Evolutionary conservation across 2,329 filamentous ascomycete genomes (phyloP), one percentile per base, ranked within the genome.

Genomic region (Fusarium kyushuense): DNA sequence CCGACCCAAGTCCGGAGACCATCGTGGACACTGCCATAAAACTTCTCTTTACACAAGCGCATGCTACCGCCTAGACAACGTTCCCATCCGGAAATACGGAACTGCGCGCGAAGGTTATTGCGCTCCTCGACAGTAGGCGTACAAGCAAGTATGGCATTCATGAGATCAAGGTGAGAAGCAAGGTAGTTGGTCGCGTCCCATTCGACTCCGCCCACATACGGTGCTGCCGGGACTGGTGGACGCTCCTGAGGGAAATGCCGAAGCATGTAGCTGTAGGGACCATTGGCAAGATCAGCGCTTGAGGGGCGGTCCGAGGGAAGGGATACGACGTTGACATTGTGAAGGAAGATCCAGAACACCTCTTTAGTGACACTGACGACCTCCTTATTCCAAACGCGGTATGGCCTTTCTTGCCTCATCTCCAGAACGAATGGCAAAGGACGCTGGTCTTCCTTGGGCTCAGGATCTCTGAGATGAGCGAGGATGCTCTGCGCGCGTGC

Each of bases 151-250:
- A 98, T 88, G 30, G 93, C 95, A 75, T 98, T 99, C 73, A 98
- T 81, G 13, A 99, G 89, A 75, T 98, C 96, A 12, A 99, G 85
- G 75, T 99, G 95, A 0, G 92, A 92, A 19, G 95, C 93, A 13
- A 98, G 85, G 77, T 98, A 98, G 79, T 97, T 97, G 12, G 96
- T 98, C 4, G 96, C 96, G 76, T 98, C 96, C 96, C 96, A 98
- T 79, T 99, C 96, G 12, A 98, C 96, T 54, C 96, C 95, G 48
- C 96, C 96, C 41, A 98, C 94, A 76, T 98, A 98, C 1, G 95
- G 95, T 7, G 95, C 95, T 17, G 96, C 95, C 27, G 95, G 93
- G 1, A 98, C 94, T 1, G 96, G 96, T 5, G 94, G 92, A 1
- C 94, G 89, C 71, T 94, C 92, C 46, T 90, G 87, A 1, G 96